phyloP scores from a whole-genome alignment of 345 rosid species.

The Pistacia integerrima region DNA sequence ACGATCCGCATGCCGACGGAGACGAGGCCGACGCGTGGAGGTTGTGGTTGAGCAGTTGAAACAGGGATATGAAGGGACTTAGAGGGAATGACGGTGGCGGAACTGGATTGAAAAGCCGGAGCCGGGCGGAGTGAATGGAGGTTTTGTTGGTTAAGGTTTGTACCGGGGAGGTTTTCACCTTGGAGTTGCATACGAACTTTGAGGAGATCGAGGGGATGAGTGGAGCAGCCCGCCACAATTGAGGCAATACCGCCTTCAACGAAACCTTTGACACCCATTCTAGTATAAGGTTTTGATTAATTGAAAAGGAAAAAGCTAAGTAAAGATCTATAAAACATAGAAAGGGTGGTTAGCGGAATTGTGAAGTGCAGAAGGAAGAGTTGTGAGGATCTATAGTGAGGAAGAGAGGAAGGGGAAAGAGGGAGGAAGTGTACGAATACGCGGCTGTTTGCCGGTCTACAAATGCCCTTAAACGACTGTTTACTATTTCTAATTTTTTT shows the following conservation, averaged over 20 bases:
- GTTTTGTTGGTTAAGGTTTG: slow-evolving; percentile 23
- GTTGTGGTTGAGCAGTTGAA: slow-evolving; percentile 25
- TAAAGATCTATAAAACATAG: too few relatives aligned
- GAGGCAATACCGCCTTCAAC: slow-evolving; percentile 80
- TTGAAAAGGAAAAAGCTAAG: not conserved
- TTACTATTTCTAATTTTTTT: too few relatives aligned
- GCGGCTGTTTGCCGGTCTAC: not conserved
- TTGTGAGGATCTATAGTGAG: not conserved
- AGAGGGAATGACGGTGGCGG: slow-evolving; percentile 35
- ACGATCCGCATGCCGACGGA: slow-evolving; percentile 63
- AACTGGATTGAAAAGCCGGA: slow-evolving; percentile 52
- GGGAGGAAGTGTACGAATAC: not conserved
- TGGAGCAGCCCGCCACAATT: slow-evolving; percentile 73
- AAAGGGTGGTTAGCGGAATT: not conserved
- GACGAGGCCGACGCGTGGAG: slow-evolving; percentile 53
- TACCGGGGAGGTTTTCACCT: slow-evolving; percentile 52
- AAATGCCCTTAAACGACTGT: too few relatives aligned
- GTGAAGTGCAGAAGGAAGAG: not conserved
- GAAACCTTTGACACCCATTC: slow-evolving; percentile 80
- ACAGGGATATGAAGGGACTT: slow-evolving; percentile 20
- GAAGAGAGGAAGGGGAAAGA: not conserved
- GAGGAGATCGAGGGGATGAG: slow-evolving; percentile 85
- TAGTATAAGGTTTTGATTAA: not conserved
- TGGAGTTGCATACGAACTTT: slow-evolving; percentile 88
- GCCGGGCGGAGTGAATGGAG: slow-evolving; percentile 48